A percentile compares a stretch with the other conserved stretches of the same genome.
phyloP scores from a whole-genome alignment of 306 rosid species.

The Sindora glabra region DNA sequence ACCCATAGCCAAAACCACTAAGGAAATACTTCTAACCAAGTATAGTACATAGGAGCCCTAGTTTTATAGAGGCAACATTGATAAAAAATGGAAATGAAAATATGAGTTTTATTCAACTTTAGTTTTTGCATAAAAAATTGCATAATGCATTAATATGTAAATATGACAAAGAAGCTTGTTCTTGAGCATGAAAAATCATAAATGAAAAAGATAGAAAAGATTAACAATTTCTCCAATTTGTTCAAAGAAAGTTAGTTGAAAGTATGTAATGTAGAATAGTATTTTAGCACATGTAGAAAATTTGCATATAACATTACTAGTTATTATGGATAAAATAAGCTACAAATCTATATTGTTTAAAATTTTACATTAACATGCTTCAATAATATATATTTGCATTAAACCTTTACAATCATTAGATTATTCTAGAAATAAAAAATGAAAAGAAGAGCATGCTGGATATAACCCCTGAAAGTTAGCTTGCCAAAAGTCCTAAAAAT shows the following conservation, averaged over 20 bases:
- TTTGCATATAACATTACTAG: background rate
- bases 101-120: background rate
- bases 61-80: slow-evolving; percentile 43
- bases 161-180: background rate
- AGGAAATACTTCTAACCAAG: slow-evolving; percentile 84
- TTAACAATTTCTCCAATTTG: background rate
- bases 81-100: slow-evolving; percentile 18
- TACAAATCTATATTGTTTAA: background rate
- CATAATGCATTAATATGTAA: background rate
- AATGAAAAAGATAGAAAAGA: background rate
- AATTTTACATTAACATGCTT: background rate
- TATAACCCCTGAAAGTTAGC: slow-evolving; percentile 97
- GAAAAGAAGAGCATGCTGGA: slow-evolving; percentile 8
- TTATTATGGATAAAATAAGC: background rate
- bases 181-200: background rate
- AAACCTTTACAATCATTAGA: slow-evolving; percentile 2
- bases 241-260: background rate
- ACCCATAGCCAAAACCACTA: slow-evolving; percentile 82
- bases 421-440: slow-evolving; percentile 1
- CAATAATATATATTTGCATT: background rate
- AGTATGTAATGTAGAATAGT: background rate
- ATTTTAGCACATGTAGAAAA: background rate
- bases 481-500: slow-evolving; percentile 71
- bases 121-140: background rate
- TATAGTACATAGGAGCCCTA: slow-evolving; percentile 93